A percentile compares a stretch with the other conserved stretches of the same genome.
Conservation (phyloP, 1,284 basidiomycete genomes). For the Mycosarcoma maydis region DNA sequence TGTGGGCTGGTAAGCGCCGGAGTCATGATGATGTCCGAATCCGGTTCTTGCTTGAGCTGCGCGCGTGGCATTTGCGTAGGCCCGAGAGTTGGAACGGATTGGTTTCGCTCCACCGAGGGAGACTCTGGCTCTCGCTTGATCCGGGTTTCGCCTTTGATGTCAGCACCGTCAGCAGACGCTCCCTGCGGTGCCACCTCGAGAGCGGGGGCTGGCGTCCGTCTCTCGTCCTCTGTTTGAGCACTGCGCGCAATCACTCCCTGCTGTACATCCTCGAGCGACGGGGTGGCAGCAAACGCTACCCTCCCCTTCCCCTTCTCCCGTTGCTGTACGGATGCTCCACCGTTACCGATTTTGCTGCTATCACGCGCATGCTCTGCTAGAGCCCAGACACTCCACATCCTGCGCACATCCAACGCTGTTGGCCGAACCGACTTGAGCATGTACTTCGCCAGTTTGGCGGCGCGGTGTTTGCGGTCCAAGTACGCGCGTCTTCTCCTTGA, state of each 20-base stretch:
- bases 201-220: no score
- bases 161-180: background rate
- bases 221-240: no score
- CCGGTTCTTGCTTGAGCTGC: conserved; percentile 4
- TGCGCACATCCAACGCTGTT: conserved; percentile 16
- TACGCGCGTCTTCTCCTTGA: background rate
- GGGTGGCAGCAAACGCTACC: conserved; percentile 9
- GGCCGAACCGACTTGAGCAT: conserved; percentile 3
- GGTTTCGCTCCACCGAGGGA: background rate
- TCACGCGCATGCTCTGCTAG: conserved; percentile 2
- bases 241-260: no score
- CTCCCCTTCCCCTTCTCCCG: background rate
- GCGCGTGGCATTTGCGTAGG: background rate
- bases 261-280: background rate
- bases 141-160: background rate
- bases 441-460: conserved; percentile 13
- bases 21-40: background rate
- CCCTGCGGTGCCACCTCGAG: no score
- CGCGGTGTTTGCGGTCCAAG: conserved; percentile 9
- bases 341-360: background rate
- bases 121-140: conserved; percentile 20
- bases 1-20: background rate
- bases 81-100: background rate
- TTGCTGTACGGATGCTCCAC: background rate
- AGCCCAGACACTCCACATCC: conserved; percentile 33